Evolutionary conservation across 2,329 filamentous ascomycete genomes (phyloP), one percentile per base, ranked within the genome.

Genomic region (Aureobasidium sp.): DNA sequence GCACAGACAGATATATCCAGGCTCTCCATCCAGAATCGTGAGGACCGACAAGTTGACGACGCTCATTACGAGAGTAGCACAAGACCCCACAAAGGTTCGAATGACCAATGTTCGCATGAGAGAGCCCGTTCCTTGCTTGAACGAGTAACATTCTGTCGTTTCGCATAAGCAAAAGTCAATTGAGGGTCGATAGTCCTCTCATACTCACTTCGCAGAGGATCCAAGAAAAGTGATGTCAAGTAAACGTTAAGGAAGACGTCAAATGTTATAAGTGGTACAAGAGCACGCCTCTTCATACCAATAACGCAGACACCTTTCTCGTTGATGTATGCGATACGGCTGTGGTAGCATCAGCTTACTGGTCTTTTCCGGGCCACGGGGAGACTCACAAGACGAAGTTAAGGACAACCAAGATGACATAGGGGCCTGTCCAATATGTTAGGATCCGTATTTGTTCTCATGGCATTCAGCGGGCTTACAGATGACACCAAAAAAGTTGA

Each of bases 1-100:
- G 75, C 86, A 84, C 4, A 87, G 77, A 66, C 84, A 87, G 2
- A 87, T 78, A 84, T 84, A 87, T 3, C 81, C 84, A 2, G 82
- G 84, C 68, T 87, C 84, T 14, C 84, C 84, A 27, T 83, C 72
- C 1, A 87, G 77, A 1, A 77, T 77, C 76, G 85, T 81, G 0
- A 87, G 72, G 0, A 87, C 78, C 3, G 80, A 79, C 2, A 87
- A 71, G 68, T 87, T 87, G 3, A 80, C 78, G 60, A 86, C 79
- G 64, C 81, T 85, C 65, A 82, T 84, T 15, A 78, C 71, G 5
- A 86, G 75, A 0, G 84, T 87, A 60, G 78, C 80, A 60, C 80
- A 74, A 31, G 82, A 80, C 25, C 85, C 85, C 52, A 85, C 73
- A 65, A 87, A 84, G 4, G 84, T 86, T 17, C 85, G 78, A 58